Percentiles rank a stretch among this genome's conserved stretches.
Conservation (phyloP, 208 protist species). For the Porcisia hertigi region DNA sequence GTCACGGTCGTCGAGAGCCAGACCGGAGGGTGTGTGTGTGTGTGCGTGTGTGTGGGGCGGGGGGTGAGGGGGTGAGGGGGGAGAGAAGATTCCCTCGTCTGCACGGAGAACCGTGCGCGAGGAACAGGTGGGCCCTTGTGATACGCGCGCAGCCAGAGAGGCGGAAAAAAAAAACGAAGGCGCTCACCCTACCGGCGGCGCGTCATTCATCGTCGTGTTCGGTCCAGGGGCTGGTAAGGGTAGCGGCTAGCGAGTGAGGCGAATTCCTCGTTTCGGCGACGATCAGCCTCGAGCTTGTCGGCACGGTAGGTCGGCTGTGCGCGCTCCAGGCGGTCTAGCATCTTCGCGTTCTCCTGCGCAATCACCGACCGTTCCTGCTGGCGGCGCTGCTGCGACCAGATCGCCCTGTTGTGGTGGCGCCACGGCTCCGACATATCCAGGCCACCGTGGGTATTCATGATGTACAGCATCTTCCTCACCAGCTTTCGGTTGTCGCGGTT, state of each 20-base stretch:
- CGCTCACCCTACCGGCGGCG: background rate
- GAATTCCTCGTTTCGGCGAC: slow-evolving; percentile 52
- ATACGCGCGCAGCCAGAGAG: too few relatives aligned
- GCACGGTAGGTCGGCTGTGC: slow-evolving; percentile 48
- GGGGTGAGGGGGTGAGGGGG: background rate
- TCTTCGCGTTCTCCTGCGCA: slow-evolving; percentile 51
- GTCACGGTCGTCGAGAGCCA: too few relatives aligned
- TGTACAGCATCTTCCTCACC: slow-evolving; percentile 60
- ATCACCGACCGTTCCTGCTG: slow-evolving; percentile 36
- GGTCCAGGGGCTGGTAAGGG: slow-evolving; percentile 47
- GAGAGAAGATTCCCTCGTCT: too few relatives aligned
- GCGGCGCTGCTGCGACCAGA: slow-evolving; percentile 51
- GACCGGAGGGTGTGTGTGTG: too few relatives aligned
- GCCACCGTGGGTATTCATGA: slow-evolving; percentile 61
- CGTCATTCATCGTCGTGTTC: background rate
- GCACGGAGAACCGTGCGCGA: too few relatives aligned
- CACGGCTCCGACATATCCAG: slow-evolving; percentile 74
- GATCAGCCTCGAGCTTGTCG: slow-evolving; percentile 51
- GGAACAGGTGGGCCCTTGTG: too few relatives aligned
- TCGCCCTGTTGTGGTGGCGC: slow-evolving; percentile 42
- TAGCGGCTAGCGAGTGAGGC: slow-evolving; percentile 60
- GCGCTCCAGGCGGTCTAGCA: slow-evolving; percentile 52
- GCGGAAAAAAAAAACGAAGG: too few relatives aligned
- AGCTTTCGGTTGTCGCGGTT: slow-evolving; percentile 59
- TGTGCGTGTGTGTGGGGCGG: too few relatives aligned